Conservation (phyloP, 1,284 basidiomycete species). For the Amylostereum areolatum region DNA sequence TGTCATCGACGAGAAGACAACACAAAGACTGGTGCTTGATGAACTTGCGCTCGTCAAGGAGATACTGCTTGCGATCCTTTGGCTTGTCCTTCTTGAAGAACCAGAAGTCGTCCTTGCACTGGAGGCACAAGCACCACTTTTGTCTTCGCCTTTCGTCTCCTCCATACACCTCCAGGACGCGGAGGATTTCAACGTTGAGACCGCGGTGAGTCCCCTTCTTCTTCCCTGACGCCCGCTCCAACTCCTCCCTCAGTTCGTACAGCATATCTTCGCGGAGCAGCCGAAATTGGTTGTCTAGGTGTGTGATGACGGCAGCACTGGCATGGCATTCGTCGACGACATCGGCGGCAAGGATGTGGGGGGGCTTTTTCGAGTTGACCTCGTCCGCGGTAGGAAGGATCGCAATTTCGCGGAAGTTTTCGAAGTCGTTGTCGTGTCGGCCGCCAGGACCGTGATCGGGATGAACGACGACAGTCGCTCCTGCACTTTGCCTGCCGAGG, state of each 20-base stretch:
- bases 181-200: constrained; percentile 33
- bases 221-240: constrained; percentile 35
- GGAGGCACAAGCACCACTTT: constrained; percentile 41
- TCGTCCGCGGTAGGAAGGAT: constrained; percentile 58
- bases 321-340: constrained; percentile 37
- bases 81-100: constrained; percentile 28
- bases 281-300: constrained; percentile 61
- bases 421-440: constrained; percentile 59
- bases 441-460: constrained; percentile 40
- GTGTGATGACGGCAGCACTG: constrained; percentile 32
- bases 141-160: constrained; percentile 26
- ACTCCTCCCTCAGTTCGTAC: constrained; percentile 53
- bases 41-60: constrained; percentile 36
- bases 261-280: constrained; percentile 62
- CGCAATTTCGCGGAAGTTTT: constrained; percentile 47
- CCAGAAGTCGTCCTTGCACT: constrained; percentile 36
- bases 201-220: constrained; percentile 42
- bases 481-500: constrained; percentile 18
- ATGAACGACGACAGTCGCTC: constrained; percentile 12
- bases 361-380: constrained; percentile 31
- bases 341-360: constrained; percentile 40
- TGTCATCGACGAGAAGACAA: constrained; percentile 40
- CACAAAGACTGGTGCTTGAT: constrained; percentile 45
- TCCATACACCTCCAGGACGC: constrained; percentile 29
- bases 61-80: constrained; percentile 19